Evolutionary conservation across 228 moss, liverwort and hornwort species (phyloP), one percentile per base, ranked within the genome.

Genomic region (Sphagnum fallax): DNA sequence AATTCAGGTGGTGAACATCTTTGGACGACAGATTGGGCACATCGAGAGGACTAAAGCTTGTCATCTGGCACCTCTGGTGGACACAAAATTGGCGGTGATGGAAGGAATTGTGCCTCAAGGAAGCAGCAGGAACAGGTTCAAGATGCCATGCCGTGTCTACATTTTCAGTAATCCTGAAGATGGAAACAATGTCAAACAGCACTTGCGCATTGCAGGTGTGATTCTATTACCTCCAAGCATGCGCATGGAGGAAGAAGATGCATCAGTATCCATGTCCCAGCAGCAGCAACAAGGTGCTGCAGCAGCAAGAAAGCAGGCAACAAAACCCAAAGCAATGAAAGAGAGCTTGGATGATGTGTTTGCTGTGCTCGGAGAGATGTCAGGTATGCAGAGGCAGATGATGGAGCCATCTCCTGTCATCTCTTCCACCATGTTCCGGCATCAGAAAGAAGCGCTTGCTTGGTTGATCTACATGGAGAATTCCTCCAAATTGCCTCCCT

Each of bases 391-490:
- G 53, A 77, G 77, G 10, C 75, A 63, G 66, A 68, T 65, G 49
- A 83, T 80, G 77, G 76, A 83, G 5, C 80, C 87, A 18, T 76
- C 87, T 12, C 60, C 83, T 47, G 48, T 63, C 5, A 68, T 87
- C 14, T 64, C 78, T 9, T 87, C 83, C 52, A 5, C 70, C 52
- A 76, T 87, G 83, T 87, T 80, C 71, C 14, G 66, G 48, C 87
- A 87, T 67, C 87, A 87, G 71, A 87, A 83, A 68, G 83, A 87
- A 72, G 87, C 87, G 6, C 77, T 87, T 55, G 87, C 83, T 4
- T 87, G 87, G 87, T 69, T 87, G 75, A 74, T 81, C n/a, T 77
- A 74, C 52, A 83, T 69, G 6, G 87, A 87, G 52, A 87, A 87
- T 50, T 72, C 83, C 52, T 49, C 64, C 55, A 74, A 69, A 14